Evolutionary conservation across 495 filamentous ascomycete genomes (phyloP).

Genomic region (Alectoria sarmentosa): DNA sequence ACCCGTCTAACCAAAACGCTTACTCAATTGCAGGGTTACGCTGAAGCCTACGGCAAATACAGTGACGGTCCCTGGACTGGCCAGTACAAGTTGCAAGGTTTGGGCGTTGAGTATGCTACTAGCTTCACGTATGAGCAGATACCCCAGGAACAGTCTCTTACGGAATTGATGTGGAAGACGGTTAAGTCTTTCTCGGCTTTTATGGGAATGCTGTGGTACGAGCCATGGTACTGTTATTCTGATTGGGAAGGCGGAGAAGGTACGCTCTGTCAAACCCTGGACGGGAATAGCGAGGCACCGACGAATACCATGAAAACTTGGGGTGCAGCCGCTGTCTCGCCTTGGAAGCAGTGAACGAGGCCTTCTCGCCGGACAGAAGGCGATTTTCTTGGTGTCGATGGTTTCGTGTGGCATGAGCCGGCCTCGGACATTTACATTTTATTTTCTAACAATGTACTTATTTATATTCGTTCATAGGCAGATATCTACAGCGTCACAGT

Average conservation of each 20-base stretch:
- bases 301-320: constrained; percentile 22
- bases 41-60: constrained; percentile 21
- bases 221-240: constrained; percentile 24
- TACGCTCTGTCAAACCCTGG: constrained; percentile 12
- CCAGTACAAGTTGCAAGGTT: constrained; percentile 21
- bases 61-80: constrained; percentile 16
- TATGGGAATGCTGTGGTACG: constrained; percentile 24
- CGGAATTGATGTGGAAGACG: constrained; percentile 22
- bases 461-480: not conserved
- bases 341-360: not conserved
- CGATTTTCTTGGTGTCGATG: not conserved
- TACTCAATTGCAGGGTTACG: constrained; percentile 20
- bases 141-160: constrained; percentile 21
- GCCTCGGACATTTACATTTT: not conserved
- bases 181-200: constrained; percentile 19
- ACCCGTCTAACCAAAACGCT: constrained; percentile 16
- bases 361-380: not conserved
- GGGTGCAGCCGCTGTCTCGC: constrained; percentile 19
- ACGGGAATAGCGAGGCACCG: constrained; percentile 17
- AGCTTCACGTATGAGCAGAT: constrained; percentile 7
- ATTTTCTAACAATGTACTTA: not conserved
- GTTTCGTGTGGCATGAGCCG: not conserved
- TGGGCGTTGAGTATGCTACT: constrained; percentile 26
- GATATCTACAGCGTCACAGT: not conserved
- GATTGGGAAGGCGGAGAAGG: constrained; percentile 23